These are phyloP conservation scores for Heteromeles arbutifolia DNA, from an alignment of 306 rosid genomes.

Conservation along the genomic window DNA sequence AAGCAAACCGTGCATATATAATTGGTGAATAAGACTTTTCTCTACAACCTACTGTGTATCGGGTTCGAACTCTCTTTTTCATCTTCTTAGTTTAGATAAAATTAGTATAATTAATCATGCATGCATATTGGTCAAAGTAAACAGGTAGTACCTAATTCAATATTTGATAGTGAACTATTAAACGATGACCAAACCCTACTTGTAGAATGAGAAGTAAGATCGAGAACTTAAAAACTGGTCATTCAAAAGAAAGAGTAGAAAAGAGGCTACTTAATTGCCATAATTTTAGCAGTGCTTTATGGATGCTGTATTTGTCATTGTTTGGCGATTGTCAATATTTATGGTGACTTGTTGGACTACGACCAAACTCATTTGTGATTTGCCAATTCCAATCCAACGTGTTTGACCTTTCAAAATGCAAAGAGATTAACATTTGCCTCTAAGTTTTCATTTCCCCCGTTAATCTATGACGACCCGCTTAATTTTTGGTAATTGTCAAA, in stretches of 20 bases:
- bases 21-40: no score
- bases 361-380: neutral
- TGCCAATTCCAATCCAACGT: neutral
- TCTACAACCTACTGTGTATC: no score
- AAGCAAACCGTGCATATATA: neutral
- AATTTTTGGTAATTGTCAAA: no score
- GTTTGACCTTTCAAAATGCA: neutral
- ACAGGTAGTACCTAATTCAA: neutral
- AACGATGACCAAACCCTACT: neutral
- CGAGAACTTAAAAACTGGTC: neutral
- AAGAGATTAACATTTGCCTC: neutral
- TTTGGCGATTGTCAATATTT: neutral
- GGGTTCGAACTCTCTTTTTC: no score
- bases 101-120: no score
- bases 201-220: neutral
- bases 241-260: neutral
- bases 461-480: neutral
- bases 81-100: no score
- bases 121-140: neutral
- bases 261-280: neutral
- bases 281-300: neutral
- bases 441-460: neutral
- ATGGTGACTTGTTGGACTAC: neutral
- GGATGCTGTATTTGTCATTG: neutral
- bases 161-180: neutral